Evolutionary conservation across 2,329 filamentous ascomycete genomes (phyloP).

Genomic region (Cercospora janseana): DNA sequence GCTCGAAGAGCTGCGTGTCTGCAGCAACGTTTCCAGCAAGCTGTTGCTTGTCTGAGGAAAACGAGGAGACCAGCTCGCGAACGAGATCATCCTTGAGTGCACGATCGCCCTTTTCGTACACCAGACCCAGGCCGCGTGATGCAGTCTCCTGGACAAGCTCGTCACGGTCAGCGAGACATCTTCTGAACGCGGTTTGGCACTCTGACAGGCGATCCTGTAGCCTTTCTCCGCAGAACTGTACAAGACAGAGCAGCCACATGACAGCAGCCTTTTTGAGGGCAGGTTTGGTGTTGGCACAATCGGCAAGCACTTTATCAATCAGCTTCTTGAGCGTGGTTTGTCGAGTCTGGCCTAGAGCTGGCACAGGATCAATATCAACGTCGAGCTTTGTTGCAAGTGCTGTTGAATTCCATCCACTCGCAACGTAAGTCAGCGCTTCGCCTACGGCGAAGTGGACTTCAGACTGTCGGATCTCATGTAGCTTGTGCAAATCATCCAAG

Average conservation of each 20-base stretch:
- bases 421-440: conserved; percentile 76
- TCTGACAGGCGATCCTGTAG: conserved; percentile 72
- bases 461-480: conserved; percentile 80
- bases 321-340: conserved; percentile 51
- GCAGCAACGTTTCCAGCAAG: conserved; percentile 74
- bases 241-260: conserved; percentile 89
- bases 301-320: conserved; percentile 69
- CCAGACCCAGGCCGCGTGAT: conserved; percentile 82
- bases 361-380: conserved; percentile 55
- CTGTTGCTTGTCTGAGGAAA: conserved; percentile 71
- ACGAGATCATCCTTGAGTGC: conserved; percentile 78
- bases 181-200: conserved; percentile 83
- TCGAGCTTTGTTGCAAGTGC: conserved; percentile 73
- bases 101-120: conserved; percentile 88
- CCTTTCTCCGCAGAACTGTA: conserved; percentile 86
- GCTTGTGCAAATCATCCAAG: conserved; percentile 65
- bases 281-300: conserved; percentile 83
- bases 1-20: conserved; percentile 91
- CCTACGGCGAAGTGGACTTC: conserved; percentile 90
- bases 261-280: conserved; percentile 86
- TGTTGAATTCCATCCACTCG: conserved; percentile 79
- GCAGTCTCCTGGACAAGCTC: conserved; percentile 95
- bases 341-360: conserved; percentile 39
- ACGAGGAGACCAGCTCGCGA: conserved; percentile 81
- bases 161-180: conserved; percentile 80